These are phyloP conservation scores for Puya raimondii DNA, from an alignment of 176 grass and related monocot genomes.

Conservation along the genomic window DNA sequence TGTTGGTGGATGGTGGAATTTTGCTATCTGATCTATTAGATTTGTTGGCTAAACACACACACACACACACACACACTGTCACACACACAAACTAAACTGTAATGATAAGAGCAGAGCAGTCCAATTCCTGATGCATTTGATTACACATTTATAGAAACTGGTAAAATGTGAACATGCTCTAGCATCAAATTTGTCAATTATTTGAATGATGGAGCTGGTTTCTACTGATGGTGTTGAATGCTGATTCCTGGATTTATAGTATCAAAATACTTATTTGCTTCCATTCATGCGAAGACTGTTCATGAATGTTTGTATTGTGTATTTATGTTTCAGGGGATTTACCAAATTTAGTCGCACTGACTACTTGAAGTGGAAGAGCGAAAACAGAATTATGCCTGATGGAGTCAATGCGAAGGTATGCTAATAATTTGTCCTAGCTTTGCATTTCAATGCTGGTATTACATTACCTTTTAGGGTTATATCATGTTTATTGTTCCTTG, in stretches of 20 bases:
- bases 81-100: no score
- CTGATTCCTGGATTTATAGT: background rate
- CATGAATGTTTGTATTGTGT: background rate
- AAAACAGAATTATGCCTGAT: constrained; percentile 13
- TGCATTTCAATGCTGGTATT: background rate
- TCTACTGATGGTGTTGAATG: no score
- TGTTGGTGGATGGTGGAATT: no score
- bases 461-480: background rate
- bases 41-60: no score
- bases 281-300: background rate
- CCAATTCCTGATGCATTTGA: no score
- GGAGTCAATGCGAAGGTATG: constrained; percentile 24
- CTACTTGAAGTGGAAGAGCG: constrained; percentile 19
- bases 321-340: constrained; percentile 14
- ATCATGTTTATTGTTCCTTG: background rate
- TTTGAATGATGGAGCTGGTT: no score
- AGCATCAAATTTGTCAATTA: no score
- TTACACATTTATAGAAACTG: no score
- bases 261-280: background rate
- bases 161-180: no score
- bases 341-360: constrained; percentile 20
- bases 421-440: background rate
- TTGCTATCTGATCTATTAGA: no score
- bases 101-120: no score
- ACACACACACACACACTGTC: accelerated